phyloP scores from a whole-genome alignment of 2,329 filamentous ascomycete species.

The Penicillium sp. region DNA sequence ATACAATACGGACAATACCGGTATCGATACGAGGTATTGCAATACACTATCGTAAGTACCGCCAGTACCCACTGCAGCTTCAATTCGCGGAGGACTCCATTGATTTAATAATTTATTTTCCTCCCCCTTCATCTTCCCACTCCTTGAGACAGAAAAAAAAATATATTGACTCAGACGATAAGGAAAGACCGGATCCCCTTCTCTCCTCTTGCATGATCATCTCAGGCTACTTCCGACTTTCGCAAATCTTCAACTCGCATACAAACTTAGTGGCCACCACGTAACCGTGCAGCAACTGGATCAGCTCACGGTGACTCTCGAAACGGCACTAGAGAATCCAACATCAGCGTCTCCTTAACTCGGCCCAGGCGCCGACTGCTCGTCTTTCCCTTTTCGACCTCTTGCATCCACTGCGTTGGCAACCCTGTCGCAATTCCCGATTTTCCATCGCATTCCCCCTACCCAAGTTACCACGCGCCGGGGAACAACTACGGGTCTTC shows the following conservation, averaged over 20 bases:
- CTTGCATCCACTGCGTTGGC: constrained; percentile 40
- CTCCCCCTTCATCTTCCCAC: constrained; percentile 7
- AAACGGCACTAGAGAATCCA: constrained; percentile 30
- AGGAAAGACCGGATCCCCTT: constrained; percentile 23
- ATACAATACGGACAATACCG: constrained; percentile 3
- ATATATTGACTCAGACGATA: constrained; percentile 10
- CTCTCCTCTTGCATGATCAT: constrained; percentile 29
- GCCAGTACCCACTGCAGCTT: constrained; percentile 27
- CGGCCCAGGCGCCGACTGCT: constrained; percentile 34
- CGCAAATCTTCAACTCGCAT: constrained; percentile 26
- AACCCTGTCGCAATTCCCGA: constrained; percentile 33
- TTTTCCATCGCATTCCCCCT: constrained; percentile 27
- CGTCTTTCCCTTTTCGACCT: constrained; percentile 36
- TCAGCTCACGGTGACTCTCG: constrained; percentile 26
- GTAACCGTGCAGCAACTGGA: constrained; percentile 38
- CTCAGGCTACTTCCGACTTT: constrained; percentile 15
- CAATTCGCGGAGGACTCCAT: constrained; percentile 28
- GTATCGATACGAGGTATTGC: constrained; percentile 4
- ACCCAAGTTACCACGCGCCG: constrained; percentile 17
- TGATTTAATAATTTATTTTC: constrained; percentile 25
- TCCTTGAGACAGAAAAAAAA: constrained; percentile 8
- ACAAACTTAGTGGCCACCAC: constrained; percentile 33
- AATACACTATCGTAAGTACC: constrained; percentile 13
- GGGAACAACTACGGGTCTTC: constrained; percentile 26
- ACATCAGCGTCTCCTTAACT: constrained; percentile 26